These are phyloP conservation scores for Sphaerobolus stellatus DNA, from an alignment of 1,284 basidiomycete genomes.

Conservation along the genomic window DNA sequence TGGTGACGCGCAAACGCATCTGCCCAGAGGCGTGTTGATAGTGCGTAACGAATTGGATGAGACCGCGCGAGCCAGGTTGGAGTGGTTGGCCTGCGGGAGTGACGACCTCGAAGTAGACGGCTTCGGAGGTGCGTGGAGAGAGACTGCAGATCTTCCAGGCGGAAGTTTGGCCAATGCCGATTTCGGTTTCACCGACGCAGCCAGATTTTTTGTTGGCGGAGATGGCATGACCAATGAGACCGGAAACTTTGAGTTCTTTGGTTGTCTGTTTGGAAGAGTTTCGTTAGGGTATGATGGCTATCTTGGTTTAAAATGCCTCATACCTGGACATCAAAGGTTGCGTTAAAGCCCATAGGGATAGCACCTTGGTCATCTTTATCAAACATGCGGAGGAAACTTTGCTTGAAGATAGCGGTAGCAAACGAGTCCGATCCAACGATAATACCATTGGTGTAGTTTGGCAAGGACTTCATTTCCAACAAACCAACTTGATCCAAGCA, in stretches of 20 bases:
- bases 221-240: slow-evolving; percentile 96
- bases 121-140: slow-evolving; percentile 85
- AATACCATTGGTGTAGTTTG: slow-evolving; percentile 95
- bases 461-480: slow-evolving; percentile 94
- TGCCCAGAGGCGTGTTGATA: slow-evolving; percentile 97
- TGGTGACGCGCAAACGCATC: slow-evolving; percentile 92
- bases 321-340: slow-evolving; percentile 96
- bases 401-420: slow-evolving; percentile 98
- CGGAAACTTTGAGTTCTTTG: slow-evolving; percentile 98
- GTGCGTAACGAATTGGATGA: slow-evolving; percentile 98
- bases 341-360: slow-evolving; percentile 98
- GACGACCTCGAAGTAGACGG: slow-evolving; percentile 98
- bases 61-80: slow-evolving; percentile 87
- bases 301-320: slow-evolving; percentile 18
- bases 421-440: slow-evolving; percentile 98
- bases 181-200: slow-evolving; percentile 98
- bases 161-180: slow-evolving; percentile 98
- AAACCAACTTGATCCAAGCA: slow-evolving; percentile 98
- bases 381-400: slow-evolving; percentile 93
- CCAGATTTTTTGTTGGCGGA: slow-evolving; percentile 96
- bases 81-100: slow-evolving; percentile 96
- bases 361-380: slow-evolving; percentile 92
- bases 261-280: slow-evolving; percentile 69
- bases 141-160: slow-evolving; percentile 97
- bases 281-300: neutral